phyloP scores from a whole-genome alignment of 2,329 filamentous ascomycete genomes.

The Dactylellina parvicollis region DNA sequence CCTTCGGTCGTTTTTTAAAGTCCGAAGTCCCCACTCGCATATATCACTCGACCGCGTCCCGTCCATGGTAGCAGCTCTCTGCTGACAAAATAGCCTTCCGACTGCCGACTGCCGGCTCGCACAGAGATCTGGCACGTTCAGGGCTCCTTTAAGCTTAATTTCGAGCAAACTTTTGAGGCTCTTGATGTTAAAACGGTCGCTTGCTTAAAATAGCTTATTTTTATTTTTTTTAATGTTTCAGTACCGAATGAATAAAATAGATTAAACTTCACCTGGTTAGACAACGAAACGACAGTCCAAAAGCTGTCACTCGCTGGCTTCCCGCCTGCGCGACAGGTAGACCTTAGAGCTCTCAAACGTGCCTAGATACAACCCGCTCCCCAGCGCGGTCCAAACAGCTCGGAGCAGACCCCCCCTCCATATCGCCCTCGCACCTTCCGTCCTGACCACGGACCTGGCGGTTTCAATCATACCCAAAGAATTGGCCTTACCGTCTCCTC shows the following conservation, averaged over 20 bases:
- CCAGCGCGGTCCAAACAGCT: constrained; percentile 81
- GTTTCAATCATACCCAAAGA: constrained; percentile 66
- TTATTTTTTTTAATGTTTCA: not conserved
- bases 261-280: no score
- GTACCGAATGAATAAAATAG: no score
- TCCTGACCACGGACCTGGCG: constrained; percentile 71
- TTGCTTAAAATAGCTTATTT: not conserved
- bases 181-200: not conserved
- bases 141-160: not conserved
- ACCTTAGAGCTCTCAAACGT: constrained; percentile 83
- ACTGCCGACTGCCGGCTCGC: no score
- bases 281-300: no score
- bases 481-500: constrained; percentile 60
- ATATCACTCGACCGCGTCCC: no score
- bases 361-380: constrained; percentile 84
- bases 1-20: no score
- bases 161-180: not conserved
- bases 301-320: constrained; percentile 60
- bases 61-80: no score
- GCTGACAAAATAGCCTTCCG: no score
- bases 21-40: no score
- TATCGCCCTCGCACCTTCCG: constrained; percentile 76
- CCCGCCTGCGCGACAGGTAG: constrained; percentile 67
- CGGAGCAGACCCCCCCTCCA: constrained; percentile 80
- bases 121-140: not conserved